Evolutionary conservation across 2,329 filamentous ascomycete genomes (phyloP), one percentile per base, ranked within the genome.

Genomic region (Ceratocystis destructans): DNA sequence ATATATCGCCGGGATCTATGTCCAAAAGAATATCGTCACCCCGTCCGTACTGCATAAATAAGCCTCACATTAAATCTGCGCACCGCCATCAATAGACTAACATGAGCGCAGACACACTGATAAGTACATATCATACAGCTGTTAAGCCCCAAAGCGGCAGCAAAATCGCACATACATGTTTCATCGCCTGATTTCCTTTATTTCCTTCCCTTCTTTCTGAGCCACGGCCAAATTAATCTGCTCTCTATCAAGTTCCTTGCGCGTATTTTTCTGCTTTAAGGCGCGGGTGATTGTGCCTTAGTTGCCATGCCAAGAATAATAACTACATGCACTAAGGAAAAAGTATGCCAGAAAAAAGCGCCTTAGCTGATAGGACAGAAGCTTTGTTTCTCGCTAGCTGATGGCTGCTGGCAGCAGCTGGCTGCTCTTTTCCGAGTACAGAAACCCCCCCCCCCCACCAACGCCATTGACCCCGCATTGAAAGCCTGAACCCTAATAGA

Each of bases 21-120:
- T 59, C 28, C 37, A 59, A 59, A 59, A 59, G 22, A 28, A 59
- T 28, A 59, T 59, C 55, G 55, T 37, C 55, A 59, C 8, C 55
- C 12, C 37, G 37, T 41, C 15, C 31, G 28, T 8, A 25, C 25
- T 22, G 48, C 48, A 53, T 53, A 28, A 53, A 53, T 53, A 53
- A 53, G 48, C 48, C 48, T 53, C 46, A 48, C 48, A 28, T 25
- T 10, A 31, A 59, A 59, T 59, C 28, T 31, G 55, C 33, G 55
- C 55, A 37, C 55, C 55, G 55, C 55, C 55, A 59, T n/a, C 55
- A 10, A 59, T 41, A 41, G 37, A 41, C 37, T 41, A 41, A 41
- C 37, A 41, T 15, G 10, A 41, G 33, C 10, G 33, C 17, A 20
- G 17, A 22, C 46, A 50, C 46, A 17, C 33, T 37, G 33, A 37